Evolutionary conservation across 1,139 yeast genomes (phyloP), one percentile per base, ranked within the genome.

Genomic region (Diutina sp.): DNA sequence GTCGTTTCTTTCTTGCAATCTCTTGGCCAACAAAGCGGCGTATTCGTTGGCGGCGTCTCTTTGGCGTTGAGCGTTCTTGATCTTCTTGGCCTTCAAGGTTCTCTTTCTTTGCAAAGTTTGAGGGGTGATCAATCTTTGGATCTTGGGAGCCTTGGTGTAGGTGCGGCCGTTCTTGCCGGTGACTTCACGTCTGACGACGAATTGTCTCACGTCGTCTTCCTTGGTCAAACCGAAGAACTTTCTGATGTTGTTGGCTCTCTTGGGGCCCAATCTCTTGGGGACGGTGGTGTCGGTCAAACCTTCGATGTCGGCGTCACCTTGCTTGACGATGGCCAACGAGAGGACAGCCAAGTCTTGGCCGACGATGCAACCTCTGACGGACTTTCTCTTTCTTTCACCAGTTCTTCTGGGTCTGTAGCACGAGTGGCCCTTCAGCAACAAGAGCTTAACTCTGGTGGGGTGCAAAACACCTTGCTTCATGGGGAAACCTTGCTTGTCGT

Each of bases 401-500:
- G 79, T 74, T 83, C 99, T 90, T 85, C 99, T 95, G 79, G 97
- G 96, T 85, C 99, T 93, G 96, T 93, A 93, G 86, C 98, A 91
- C 72, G 97, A 89, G 84, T 83, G 88, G 72, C 95, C 97, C 81
- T 89, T 85, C 69, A 96, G 77, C 76, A 93, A 84, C 76, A 95
- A 85, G 72, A 93, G 86, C 78, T 89, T 90, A 72, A 95, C 98
- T 87, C 99, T 95, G 85, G 95, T 90, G 80, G 99, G 98, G 84
- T 90, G 95, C 85, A 93, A 83, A 67, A 93, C 99, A 86, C 97
- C 97, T 83, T 93, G 99, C 81, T 91, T 93, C 99, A 95, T 93
- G 82, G 99, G 98, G 97, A 93, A 95, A 84, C 99, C 99, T 84
- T 93, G 99, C 83, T 93, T 93, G 84, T 93, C 99, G 88, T 95